Conservation (phyloP, 192 early-diverging fungal genomes). For the Entomortierella chlamydospora region DNA sequence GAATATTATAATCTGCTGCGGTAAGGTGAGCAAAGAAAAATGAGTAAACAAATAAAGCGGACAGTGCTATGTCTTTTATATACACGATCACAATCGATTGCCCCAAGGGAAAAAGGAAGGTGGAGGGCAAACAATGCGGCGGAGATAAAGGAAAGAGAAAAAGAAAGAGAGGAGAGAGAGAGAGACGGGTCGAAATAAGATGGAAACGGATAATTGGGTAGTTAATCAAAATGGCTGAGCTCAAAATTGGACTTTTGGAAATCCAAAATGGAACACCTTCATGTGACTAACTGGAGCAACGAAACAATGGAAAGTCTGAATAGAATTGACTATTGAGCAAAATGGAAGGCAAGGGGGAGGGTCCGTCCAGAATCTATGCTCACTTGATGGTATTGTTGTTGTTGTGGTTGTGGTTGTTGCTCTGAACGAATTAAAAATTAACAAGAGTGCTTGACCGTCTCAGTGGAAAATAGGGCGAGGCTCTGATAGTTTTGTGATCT, state of each 20-base stretch:
- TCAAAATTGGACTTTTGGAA: conserved; percentile 53
- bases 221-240: conserved; percentile 38
- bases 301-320: conserved; percentile 7
- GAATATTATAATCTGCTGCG: too few species aligned
- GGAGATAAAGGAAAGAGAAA: background rate
- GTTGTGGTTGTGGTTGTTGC: background rate
- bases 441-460: too few species aligned
- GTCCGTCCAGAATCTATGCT: background rate
- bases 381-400: background rate
- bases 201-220: background rate
- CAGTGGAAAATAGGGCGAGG: background rate
- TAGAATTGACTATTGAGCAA: background rate
- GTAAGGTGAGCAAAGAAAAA: background rate
- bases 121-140: background rate
- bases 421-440: background rate
- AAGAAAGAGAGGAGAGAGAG: background rate
- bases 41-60: background rate
- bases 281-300: background rate
- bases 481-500: too few species aligned
- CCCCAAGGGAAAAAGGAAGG: background rate
- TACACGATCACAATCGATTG: background rate
- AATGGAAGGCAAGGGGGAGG: too few species aligned
- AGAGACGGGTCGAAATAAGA: background rate
- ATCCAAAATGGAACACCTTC: conserved; percentile 37
- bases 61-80: background rate